phyloP scores from a whole-genome alignment of 768 basidiomycete species.

The Tulasnella calospora region DNA sequence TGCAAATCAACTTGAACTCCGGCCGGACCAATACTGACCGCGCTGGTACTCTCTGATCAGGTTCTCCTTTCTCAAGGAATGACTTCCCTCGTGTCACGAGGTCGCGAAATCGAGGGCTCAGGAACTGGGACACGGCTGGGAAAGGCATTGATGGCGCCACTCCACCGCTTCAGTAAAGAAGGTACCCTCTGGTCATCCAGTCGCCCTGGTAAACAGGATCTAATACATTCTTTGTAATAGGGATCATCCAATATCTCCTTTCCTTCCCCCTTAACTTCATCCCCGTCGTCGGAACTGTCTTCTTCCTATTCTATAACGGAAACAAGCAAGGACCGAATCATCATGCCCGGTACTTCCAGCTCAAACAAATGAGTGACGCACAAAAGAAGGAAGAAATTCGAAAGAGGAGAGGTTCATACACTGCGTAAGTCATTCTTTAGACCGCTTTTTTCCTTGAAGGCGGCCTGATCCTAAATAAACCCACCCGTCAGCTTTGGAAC shows the following conservation, averaged over 20 bases:
- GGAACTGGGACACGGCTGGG: conserved; percentile 42
- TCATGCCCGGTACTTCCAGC: conserved; percentile 64
- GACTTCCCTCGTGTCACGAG: conserved; percentile 39
- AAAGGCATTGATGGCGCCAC: conserved; percentile 47
- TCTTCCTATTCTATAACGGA: conserved; percentile 56
- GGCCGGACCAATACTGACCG: not conserved
- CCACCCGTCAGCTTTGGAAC: conserved; percentile 51
- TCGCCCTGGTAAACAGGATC: not conserved
- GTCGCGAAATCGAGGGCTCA: conserved; percentile 39
- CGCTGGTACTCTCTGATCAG: not conserved
- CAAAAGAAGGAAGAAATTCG: conserved; percentile 47
- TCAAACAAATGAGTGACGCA: conserved; percentile 50
- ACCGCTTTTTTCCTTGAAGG: not conserved
- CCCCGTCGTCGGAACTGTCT: conserved; percentile 57
- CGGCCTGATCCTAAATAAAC: not conserved
- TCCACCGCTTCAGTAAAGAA: conserved; percentile 33
- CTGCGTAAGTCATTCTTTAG: conserved; percentile 47
- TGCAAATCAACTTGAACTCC: not conserved
- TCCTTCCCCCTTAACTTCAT: conserved; percentile 65
- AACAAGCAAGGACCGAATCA: conserved; percentile 50
- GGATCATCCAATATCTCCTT: conserved; percentile 54
- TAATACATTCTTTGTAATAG: conserved; percentile 41
- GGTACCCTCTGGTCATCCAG: conserved; percentile 22
- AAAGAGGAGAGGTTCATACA: conserved; percentile 54
- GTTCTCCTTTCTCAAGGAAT: conserved; percentile 44